Evolutionary conservation across 2,329 filamentous ascomycete species (phyloP).

Genomic region (Neofusicoccum kwambonambiense): DNA sequence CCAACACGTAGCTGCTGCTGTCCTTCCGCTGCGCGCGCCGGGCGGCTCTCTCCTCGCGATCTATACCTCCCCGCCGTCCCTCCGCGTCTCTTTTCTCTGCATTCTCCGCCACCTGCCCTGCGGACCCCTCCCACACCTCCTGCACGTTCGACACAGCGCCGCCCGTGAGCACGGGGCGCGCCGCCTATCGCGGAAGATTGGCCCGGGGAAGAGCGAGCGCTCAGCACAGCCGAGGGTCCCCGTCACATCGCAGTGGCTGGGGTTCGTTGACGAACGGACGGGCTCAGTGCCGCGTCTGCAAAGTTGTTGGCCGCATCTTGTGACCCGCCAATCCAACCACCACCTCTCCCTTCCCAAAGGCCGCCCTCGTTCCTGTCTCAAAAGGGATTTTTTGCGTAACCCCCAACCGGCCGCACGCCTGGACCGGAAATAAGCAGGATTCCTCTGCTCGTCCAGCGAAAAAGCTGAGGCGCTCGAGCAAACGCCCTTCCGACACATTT

Average conservation of each 20-base stretch:
- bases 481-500: slow-evolving; percentile 11
- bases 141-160: slow-evolving; percentile 8
- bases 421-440: slow-evolving; percentile 2
- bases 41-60: not conserved
- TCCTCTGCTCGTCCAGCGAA: not conserved
- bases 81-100: not conserved
- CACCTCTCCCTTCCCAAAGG: not conserved
- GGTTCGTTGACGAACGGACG: not conserved
- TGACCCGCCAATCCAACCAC: slow-evolving; percentile 12
- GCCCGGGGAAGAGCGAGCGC: not conserved
- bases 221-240: not conserved
- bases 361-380: not conserved
- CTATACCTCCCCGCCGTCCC: not conserved
- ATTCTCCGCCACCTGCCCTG: not conserved
- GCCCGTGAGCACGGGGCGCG: not conserved
- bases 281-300: not conserved
- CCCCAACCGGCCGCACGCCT: not conserved
- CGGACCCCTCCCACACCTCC: not conserved
- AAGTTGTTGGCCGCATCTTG: slow-evolving; percentile 2
- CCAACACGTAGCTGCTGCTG: not conserved
- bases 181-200: slow-evolving; percentile 12
- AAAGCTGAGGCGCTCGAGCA: slow-evolving; percentile 4
- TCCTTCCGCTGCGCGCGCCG: not conserved
- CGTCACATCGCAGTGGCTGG: slow-evolving; percentile 3
- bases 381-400: slow-evolving; percentile 11